Conservation (phyloP, 2,329 filamentous ascomycete species). For the Diatrype stigma region DNA sequence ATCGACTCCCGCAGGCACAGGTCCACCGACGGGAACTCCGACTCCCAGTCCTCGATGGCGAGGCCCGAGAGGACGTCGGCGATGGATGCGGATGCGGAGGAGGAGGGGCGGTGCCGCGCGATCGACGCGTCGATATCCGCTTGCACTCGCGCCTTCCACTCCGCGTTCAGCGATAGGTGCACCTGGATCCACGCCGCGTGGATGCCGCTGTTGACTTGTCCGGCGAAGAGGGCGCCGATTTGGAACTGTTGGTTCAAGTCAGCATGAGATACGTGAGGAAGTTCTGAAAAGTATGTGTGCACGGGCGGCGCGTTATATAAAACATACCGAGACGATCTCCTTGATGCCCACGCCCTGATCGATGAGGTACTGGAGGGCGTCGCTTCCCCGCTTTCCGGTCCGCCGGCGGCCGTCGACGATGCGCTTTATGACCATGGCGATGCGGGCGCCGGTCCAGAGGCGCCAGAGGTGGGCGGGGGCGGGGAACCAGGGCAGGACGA, state of each 20-base stretch:
- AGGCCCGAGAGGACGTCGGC: constrained; percentile 38
- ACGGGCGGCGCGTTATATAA: too few relatives aligned
- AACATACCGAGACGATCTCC: constrained; percentile 37
- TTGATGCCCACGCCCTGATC: constrained; percentile 44
- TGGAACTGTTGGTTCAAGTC: constrained; percentile 35
- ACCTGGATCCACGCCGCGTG: constrained; percentile 50
- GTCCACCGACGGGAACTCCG: constrained; percentile 48
- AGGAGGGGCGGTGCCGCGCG: constrained; percentile 33
- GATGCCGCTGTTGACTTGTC: constrained; percentile 53
- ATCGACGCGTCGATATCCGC: constrained; percentile 44
- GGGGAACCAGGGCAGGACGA: constrained; percentile 52
- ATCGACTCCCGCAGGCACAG: constrained; percentile 51
- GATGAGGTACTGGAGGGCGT: constrained; percentile 50
- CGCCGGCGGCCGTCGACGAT: constrained; percentile 42
- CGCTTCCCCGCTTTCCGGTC: constrained; percentile 38
- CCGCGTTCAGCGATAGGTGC: constrained; percentile 41
- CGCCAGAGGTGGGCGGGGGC: constrained; percentile 39
- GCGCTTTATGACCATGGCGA: constrained; percentile 45
- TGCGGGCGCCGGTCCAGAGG: constrained; percentile 38
- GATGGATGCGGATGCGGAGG: constrained; percentile 25
- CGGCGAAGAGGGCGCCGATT: constrained; percentile 51
- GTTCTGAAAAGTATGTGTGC: too few relatives aligned
- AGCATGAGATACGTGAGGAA: too few relatives aligned
- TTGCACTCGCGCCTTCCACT: constrained; percentile 42
- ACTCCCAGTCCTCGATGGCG: constrained; percentile 50